These are phyloP conservation scores for Quercus ilex DNA, from an alignment of 306 rosid species.

Conservation along the genomic window DNA sequence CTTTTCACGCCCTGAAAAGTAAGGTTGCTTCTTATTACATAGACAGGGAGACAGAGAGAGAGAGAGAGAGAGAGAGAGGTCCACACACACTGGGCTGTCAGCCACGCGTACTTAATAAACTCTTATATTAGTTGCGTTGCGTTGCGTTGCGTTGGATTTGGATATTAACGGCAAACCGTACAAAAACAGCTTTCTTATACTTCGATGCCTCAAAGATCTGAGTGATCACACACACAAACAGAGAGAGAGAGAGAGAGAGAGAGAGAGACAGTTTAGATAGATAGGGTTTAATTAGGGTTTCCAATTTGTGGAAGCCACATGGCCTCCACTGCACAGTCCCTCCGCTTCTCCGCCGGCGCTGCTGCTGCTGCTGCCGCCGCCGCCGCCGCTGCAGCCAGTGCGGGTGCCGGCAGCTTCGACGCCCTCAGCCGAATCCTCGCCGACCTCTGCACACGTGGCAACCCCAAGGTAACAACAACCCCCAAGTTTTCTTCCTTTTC, in stretches of 20 bases:
- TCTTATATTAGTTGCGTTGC: too few relatives aligned
- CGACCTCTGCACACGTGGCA: slow-evolving; percentile 88
- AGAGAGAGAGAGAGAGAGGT: too few relatives aligned
- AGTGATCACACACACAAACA: neutral
- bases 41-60: too few relatives aligned
- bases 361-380: slow-evolving; percentile 64
- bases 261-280: neutral
- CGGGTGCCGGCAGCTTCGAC: slow-evolving; percentile 54
- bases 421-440: slow-evolving; percentile 79
- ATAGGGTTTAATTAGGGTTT: slow-evolving; percentile 36
- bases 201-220: neutral
- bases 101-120: too few relatives aligned
- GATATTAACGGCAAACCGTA: neutral
- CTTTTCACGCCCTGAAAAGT: too few relatives aligned
- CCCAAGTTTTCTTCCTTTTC: neutral
- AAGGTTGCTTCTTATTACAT: too few relatives aligned
- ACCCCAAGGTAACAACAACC: slow-evolving; percentile 53
- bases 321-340: slow-evolving; percentile 21
- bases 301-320: slow-evolving; percentile 19
- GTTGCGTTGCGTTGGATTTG: too few relatives aligned
- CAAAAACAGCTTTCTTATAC: neutral
- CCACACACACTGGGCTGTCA: too few relatives aligned
- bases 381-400: slow-evolving; percentile 37
- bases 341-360: neutral
- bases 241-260: neutral